Base-by-base conservation (phyloP, 2,329 filamentous ascomycete species). In the Aureobasidium sp. region DNA sequence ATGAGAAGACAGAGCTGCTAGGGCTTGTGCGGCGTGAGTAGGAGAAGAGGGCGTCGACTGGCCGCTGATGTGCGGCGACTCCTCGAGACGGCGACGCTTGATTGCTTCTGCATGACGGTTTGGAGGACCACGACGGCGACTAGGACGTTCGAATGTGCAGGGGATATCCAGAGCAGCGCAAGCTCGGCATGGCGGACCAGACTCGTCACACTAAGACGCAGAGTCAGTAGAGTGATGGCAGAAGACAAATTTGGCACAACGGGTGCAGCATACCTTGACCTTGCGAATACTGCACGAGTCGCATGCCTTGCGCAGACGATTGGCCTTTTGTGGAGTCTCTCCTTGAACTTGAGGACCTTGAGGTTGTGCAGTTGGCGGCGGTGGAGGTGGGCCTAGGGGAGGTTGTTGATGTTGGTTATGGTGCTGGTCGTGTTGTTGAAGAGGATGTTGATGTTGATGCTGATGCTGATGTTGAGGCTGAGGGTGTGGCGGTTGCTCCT, bases 41-140 rank as follows among this genome's bases (percentile, higher is more conserved):
- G 80, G 79, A 6, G 80, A 82, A 32, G 79, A 76, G 41, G 77
- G 76, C 16, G 75, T 74, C 5, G 76, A 74, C 27, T 73, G 72
- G 27, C 75, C 75, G 13, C 79, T 74, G 27, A 74, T 69, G 42
- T 71, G 73, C 8, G 77, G 76, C 13, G 77, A 77, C 63, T 78
- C 81, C 9, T 59, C 57, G 5, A 85, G 70, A 47, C 81, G 79
- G 60, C 82, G 80, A 68, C 80, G 83, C 75, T 87, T 88, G 68
- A 87, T 81, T 25, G 83, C 83, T 74, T 87, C 85, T 21, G 85
- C 85, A 74, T 87, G 84, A 65, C 81, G 76, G 67, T 88, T 88
- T 36, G 85, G 84, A 39, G 86, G 86, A 5, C 86, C 86, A 68
- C 86, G 78, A 63, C 86, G 79, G 62, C 83, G 78, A 69, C 82